phyloP scores from a whole-genome alignment of 139 green algal species.

The Tetradesmus lagerheimii region DNA sequence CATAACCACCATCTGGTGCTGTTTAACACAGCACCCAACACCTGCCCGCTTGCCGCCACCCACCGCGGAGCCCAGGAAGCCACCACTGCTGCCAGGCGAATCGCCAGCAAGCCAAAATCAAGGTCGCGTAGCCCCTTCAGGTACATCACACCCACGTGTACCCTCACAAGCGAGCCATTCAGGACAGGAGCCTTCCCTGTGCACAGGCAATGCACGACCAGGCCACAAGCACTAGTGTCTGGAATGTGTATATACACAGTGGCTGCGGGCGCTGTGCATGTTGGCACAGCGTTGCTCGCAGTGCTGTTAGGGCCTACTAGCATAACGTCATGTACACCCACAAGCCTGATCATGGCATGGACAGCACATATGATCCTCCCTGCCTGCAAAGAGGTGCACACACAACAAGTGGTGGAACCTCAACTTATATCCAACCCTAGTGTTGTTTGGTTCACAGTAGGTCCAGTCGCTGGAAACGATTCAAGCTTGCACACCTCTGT shows the following conservation, averaged over 20 bases:
- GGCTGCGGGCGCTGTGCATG: background rate
- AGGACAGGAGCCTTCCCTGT: no score
- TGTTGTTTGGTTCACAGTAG: background rate
- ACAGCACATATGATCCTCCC: background rate
- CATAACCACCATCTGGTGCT: background rate
- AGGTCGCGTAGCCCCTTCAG: no score
- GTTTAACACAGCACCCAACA: background rate
- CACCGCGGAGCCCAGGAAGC: background rate
- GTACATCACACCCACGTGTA: no score
- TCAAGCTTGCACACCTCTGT: background rate
- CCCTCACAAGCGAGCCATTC: no score
- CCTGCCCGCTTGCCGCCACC: background rate
- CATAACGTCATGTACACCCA: background rate
- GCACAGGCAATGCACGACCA: background rate
- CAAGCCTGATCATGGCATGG: background rate
- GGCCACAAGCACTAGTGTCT: background rate
- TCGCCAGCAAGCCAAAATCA: no score
- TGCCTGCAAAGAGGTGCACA: background rate
- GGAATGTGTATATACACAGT: background rate
- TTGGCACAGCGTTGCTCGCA: background rate
- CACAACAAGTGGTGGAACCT: background rate
- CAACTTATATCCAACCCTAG: background rate
- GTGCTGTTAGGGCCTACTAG: background rate
- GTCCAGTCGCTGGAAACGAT: background rate
- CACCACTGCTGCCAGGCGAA: background rate